Base-by-base conservation (phyloP, 805 yeast genomes). In the Kodamaea lidongshanica region DNA sequence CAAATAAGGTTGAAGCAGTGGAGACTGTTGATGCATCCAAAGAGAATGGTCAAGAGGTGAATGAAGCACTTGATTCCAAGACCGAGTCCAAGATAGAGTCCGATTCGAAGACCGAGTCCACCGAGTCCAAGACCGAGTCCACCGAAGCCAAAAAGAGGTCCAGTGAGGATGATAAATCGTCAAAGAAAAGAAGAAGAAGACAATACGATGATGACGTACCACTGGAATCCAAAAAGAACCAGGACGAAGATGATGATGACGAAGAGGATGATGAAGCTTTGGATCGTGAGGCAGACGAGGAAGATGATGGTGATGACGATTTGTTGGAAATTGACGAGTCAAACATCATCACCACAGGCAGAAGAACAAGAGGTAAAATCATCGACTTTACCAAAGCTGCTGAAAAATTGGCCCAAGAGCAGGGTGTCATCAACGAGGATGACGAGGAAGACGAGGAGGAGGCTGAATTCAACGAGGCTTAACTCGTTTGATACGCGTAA, bases 291-390 rank as follows among this genome's bases (percentile, higher is more conserved):
- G 74, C 64, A 18, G 78, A 68, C 19, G n/a, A n/a, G n/a, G 86
- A 74, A 12, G 84, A 76, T 10, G 77, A 68, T 12, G 87, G 76
- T 14, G 92, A 82, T 19, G 94, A 83, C 45, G 89, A 81, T 45
- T 64, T 85, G 41, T 68, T 70, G 19, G 94, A 81, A 56, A 83
- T 87, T 42, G 94, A 84, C 49, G 67, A 80, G 22, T 63, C 86
- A 22, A 88, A 87, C 58, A 86, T 87, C 52, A 86, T 86, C 41
- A 69, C 80, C n/a, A 61, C 74, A 11, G 92, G 94, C 9, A 71
- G 94, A 58, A 82, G 96, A 65, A 87, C 96, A 6, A 74, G 96
- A 44, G 94, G 96, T 10, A 81, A 78, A 49, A 81, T 79, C 12
- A 80, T 88, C 44, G 96, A 87, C 58, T 87, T 81, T 55, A 67